Evolutionary conservation across 768 basidiomycete species (phyloP).

Genomic region (Leccinum olivaceopallidum): DNA sequence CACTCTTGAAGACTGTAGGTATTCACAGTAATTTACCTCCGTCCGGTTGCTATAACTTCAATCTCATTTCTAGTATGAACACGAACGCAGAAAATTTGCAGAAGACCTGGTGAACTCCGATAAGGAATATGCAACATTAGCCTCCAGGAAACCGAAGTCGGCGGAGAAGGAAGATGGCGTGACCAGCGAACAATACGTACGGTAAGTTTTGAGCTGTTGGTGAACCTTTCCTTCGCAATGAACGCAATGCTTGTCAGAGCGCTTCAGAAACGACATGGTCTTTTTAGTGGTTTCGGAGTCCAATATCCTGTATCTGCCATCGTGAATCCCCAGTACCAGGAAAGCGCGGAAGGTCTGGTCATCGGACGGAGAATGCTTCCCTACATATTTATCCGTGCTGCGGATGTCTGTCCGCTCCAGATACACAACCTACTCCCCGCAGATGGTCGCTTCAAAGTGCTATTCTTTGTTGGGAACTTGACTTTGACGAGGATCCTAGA

Average conservation of each 20-base stretch:
- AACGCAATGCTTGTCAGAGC: neutral
- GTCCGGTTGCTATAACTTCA: neutral
- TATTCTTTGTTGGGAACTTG: neutral
- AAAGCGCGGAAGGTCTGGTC: neutral
- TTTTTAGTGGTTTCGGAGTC: neutral
- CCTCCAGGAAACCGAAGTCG: neutral
- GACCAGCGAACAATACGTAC: neutral
- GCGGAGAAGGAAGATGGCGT: neutral
- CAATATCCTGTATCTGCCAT: neutral
- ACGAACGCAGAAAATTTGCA: neutral
- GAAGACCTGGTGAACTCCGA: neutral
- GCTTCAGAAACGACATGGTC: neutral
- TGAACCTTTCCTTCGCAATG: neutral
- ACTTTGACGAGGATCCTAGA: neutral
- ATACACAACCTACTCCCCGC: neutral
- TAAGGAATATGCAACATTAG: neutral
- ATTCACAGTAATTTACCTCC: neutral
- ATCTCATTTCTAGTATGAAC: neutral
- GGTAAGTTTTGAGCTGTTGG: neutral
- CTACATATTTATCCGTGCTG: neutral
- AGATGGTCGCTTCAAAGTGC: neutral
- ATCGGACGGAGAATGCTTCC: neutral
- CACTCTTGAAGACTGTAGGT: neutral
- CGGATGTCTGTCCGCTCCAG: neutral
- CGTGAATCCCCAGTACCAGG: neutral